Conservation (phyloP, 306 rosid genomes). For the Fagus sylvatica region DNA sequence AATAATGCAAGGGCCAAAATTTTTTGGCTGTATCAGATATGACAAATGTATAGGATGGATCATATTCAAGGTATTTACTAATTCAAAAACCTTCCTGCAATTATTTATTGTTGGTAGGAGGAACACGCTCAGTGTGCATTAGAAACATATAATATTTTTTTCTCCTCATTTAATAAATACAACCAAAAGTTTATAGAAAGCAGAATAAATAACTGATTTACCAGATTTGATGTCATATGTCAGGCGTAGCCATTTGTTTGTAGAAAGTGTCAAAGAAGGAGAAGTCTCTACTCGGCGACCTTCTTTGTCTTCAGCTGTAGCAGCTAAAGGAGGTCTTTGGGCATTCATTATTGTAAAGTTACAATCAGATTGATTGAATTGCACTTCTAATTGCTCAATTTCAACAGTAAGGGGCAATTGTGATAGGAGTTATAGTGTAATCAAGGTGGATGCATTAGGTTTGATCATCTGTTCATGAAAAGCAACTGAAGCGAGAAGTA, state of each 20-base stretch:
- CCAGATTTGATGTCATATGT: conserved; percentile 80
- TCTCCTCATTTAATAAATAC: neutral
- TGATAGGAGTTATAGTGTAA: conserved; percentile 79
- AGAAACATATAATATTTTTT: neutral
- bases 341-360: conserved; percentile 70
- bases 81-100: conserved; percentile 1
- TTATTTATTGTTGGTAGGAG: no score
- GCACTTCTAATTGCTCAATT: conserved; percentile 81
- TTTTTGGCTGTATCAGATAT: neutral
- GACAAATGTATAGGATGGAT: conserved; percentile 16
- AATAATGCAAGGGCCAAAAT: no score
- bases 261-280: conserved; percentile 59
- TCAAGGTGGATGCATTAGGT: conserved; percentile 62
- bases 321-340: conserved; percentile 45
- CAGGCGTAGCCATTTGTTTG: conserved; percentile 89
- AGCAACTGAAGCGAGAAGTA: conserved; percentile 90
- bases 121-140: neutral
- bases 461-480: conserved; percentile 83
- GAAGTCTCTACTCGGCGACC: conserved; percentile 51
- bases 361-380: conserved; percentile 80
- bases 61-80: conserved; percentile 13
- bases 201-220: conserved; percentile 30
- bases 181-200: conserved; percentile 8
- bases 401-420: conserved; percentile 71
- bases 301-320: conserved; percentile 40